Evolutionary conservation across 169 alveolate genomes (phyloP).

Genomic region (Babesia caballi): DNA sequence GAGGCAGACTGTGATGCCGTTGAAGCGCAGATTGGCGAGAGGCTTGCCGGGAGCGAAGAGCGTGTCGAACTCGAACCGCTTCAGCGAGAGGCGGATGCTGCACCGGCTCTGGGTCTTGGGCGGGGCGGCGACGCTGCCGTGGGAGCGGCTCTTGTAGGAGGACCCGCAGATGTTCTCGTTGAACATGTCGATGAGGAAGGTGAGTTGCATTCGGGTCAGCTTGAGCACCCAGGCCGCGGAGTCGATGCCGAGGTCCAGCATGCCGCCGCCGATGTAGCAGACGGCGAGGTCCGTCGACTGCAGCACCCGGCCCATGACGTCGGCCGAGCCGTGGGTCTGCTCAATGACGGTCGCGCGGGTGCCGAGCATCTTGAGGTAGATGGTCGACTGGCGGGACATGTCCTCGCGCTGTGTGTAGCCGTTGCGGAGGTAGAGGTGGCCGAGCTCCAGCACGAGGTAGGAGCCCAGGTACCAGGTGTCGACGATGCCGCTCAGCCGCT

Average conservation of each 20-base stretch:
- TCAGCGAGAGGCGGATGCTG: slow-evolving; percentile 20
- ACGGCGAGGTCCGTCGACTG: slow-evolving; percentile 59
- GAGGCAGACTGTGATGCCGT: slow-evolving; percentile 51
- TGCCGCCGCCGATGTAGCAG: slow-evolving; percentile 57
- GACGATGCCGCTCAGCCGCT: slow-evolving; percentile 35
- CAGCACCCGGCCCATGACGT: slow-evolving; percentile 37
- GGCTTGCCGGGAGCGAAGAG: slow-evolving; percentile 20
- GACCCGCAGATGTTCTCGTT: slow-evolving; percentile 59
- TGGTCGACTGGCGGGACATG: slow-evolving; percentile 9
- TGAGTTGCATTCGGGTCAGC: slow-evolving; percentile 44
- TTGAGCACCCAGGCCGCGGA: slow-evolving; percentile 56
- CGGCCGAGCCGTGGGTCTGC: slow-evolving; percentile 42
- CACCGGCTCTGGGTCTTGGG: slow-evolving; percentile 14
- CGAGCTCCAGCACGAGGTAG: slow-evolving; percentile 66
- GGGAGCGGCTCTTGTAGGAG: slow-evolving; percentile 1
- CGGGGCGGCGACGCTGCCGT: slow-evolving; percentile 15
- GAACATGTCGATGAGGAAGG: slow-evolving; percentile 49
- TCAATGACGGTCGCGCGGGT: slow-evolving; percentile 55
- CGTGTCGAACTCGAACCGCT: slow-evolving; percentile 35
- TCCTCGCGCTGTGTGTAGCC: slow-evolving; percentile 62
- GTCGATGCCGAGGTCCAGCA: slow-evolving; percentile 59
- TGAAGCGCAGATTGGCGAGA: slow-evolving; percentile 30
- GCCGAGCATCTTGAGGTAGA: slow-evolving; percentile 58
- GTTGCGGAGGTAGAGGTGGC: slow-evolving; percentile 65
- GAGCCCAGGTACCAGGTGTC: slow-evolving; percentile 66